These are phyloP conservation scores for Trichosporon sp. DNA, from an alignment of 1,284 basidiomycete genomes.

Conservation along the genomic window DNA sequence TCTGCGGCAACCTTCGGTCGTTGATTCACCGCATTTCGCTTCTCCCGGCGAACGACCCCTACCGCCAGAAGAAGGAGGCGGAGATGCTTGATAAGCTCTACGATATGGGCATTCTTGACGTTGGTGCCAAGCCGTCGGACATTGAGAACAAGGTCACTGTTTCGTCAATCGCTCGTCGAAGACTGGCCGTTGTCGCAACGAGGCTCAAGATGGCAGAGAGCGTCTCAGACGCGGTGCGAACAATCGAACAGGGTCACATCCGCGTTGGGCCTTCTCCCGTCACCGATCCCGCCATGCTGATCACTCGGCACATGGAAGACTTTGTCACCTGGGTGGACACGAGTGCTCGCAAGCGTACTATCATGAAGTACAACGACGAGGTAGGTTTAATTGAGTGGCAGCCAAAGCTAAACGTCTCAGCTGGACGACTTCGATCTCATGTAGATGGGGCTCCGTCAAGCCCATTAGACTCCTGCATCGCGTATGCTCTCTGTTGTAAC, in stretches of 20 bases:
- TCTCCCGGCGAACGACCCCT: slow-evolving; percentile 84
- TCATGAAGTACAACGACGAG: slow-evolving; percentile 97
- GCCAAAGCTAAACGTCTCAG: slow-evolving; percentile 46
- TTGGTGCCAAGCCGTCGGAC: slow-evolving; percentile 68
- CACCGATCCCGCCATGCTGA: slow-evolving; percentile 93
- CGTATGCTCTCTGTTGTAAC: neutral
- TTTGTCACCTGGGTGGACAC: slow-evolving; percentile 99
- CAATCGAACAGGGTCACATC: slow-evolving; percentile 97
- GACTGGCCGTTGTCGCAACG: slow-evolving; percentile 89
- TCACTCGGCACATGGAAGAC: slow-evolving; percentile 97
- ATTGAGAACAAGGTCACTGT: slow-evolving; percentile 94
- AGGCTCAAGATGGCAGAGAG: slow-evolving; percentile 92
- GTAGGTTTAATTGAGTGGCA: slow-evolving; percentile 51
- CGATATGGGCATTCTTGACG: slow-evolving; percentile 87
- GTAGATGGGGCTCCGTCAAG: slow-evolving; percentile 43
- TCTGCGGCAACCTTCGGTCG: slow-evolving; percentile 80
- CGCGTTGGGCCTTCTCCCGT: slow-evolving; percentile 94
- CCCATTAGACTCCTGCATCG: neutral
- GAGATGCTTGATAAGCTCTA: slow-evolving; percentile 90
- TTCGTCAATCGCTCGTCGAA: slow-evolving; percentile 82
- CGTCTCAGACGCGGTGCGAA: slow-evolving; percentile 89
- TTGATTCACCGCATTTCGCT: slow-evolving; percentile 82
- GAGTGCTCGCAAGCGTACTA: slow-evolving; percentile 89
- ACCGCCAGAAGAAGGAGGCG: slow-evolving; percentile 75
- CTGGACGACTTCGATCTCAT: slow-evolving; percentile 85